A percentile compares a stretch with the other conserved stretches of the same genome.
phyloP scores from a whole-genome alignment of 306 rosid genomes.

The Amphicarpaea edgeworthii region DNA sequence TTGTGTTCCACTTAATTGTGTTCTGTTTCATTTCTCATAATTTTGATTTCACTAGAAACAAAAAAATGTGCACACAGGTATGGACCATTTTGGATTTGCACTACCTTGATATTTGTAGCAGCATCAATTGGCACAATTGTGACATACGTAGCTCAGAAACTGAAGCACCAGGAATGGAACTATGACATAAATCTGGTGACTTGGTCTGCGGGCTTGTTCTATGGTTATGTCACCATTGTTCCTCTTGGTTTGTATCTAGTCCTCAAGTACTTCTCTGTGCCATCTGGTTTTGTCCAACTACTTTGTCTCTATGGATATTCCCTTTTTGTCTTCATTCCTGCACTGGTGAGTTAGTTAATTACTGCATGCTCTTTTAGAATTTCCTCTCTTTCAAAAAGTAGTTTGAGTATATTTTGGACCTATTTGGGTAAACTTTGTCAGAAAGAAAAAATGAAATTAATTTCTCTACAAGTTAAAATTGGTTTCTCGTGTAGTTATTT shows the following conservation, averaged over 20 bases:
- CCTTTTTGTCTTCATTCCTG: slow-evolving; percentile 79
- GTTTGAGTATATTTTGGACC: no score
- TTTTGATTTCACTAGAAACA: slow-evolving; percentile 33
- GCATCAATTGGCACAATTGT: slow-evolving; percentile 87
- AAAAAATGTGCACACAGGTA: slow-evolving; percentile 63
- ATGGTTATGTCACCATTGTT: slow-evolving; percentile 77
- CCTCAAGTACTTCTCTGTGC: slow-evolving; percentile 88
- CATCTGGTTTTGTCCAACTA: slow-evolving; percentile 82
- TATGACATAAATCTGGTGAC: slow-evolving; percentile 85
- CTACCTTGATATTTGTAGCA: slow-evolving; percentile 85
- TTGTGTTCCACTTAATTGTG: not conserved
- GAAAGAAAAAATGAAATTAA: no score
- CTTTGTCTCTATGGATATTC: slow-evolving; percentile 93
- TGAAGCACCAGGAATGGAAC: slow-evolving; percentile 69
- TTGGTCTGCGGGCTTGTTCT: slow-evolving; percentile 91
- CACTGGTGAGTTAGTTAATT: slow-evolving; percentile 76
- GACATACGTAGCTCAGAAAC: slow-evolving; percentile 76
- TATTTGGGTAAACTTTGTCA: no score
- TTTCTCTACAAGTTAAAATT: no score
- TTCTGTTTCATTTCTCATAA: slow-evolving; percentile 14
- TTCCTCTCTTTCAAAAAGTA: not conserved
- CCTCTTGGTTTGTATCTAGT: slow-evolving; percentile 70
- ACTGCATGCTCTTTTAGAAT: slow-evolving; percentile 23
- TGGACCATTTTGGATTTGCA: slow-evolving; percentile 93
- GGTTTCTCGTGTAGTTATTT: no score